Percentiles rank a stretch among this genome's conserved stretches.
These are phyloP conservation scores for Dendrobium catenatum DNA, from an alignment of 106 monocot genomes.

Conservation along the genomic window DNA sequence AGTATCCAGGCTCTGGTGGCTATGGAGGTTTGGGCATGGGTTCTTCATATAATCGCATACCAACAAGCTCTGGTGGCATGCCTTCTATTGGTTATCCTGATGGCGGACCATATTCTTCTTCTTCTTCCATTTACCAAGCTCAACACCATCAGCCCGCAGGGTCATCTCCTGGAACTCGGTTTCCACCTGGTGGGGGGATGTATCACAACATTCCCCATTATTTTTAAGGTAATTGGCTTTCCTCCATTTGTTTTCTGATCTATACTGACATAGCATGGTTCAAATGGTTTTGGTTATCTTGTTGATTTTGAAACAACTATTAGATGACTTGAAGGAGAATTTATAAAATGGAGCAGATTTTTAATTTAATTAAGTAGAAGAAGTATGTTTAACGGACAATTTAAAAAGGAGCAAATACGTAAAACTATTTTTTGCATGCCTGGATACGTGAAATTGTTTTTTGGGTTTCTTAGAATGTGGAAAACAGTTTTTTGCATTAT, in stretches of 20 bases:
- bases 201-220: constrained; percentile 13
- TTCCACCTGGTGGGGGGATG: constrained; percentile 21
- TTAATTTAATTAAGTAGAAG: no score
- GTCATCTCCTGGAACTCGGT: constrained; percentile 11
- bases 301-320: neutral
- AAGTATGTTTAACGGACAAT: no score
- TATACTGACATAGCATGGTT: neutral
- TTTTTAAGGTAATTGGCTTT: constrained; percentile 10
- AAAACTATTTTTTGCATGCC: no score
- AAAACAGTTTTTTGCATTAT: no score
- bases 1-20: constrained; percentile 17
- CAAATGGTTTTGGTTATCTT: neutral
- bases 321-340: no score
- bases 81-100: constrained; percentile 13
- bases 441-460: no score
- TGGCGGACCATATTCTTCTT: constrained; percentile 11
- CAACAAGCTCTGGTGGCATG: constrained; percentile 1
- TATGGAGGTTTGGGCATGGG: constrained; percentile 21
- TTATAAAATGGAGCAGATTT: no score
- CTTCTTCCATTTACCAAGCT: constrained; percentile 11
- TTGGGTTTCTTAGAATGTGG: no score
- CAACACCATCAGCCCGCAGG: constrained; percentile 8
- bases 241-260: neutral
- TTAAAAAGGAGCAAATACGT: no score
- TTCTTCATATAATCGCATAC: constrained; percentile 4